phyloP scores from a whole-genome alignment of 352 stramenopile genomes.

The Pythium volutum region DNA sequence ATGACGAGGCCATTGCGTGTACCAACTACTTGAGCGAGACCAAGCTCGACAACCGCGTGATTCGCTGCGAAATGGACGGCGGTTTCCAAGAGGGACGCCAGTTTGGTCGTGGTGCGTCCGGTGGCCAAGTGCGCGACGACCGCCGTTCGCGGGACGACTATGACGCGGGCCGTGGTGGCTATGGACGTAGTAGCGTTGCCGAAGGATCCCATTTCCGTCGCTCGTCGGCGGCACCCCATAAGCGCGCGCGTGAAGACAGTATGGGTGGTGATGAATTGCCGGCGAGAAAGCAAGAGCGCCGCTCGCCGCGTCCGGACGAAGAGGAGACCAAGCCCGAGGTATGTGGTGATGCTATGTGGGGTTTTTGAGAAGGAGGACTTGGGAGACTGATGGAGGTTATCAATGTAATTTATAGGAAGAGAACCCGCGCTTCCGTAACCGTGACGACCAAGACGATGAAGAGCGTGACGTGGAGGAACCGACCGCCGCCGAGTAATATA shows the following conservation, averaged over 20 bases:
- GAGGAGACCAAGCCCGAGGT: conserved; percentile 17
- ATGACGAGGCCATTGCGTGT: conserved; percentile 70
- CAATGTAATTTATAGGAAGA: conserved; percentile 37
- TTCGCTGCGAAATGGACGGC: conserved; percentile 88
- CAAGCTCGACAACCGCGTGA: conserved; percentile 86
- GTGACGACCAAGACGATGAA: conserved; percentile 34
- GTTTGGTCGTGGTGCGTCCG: conserved; percentile 79
- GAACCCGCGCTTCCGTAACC: conserved; percentile 63
- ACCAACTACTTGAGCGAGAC: conserved; percentile 84
- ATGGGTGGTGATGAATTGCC: conserved; percentile 40
- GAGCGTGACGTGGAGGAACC: conserved; percentile 24
- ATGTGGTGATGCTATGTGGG: neutral
- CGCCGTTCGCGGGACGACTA: conserved; percentile 84
- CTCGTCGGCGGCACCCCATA: conserved; percentile 33
- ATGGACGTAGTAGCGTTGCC: conserved; percentile 61
- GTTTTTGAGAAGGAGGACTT: neutral
- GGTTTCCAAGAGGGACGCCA: conserved; percentile 84
- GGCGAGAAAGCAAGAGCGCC: conserved; percentile 36
- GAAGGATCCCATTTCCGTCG: conserved; percentile 74
- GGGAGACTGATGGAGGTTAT: neutral
- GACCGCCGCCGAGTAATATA: conserved; percentile 7
- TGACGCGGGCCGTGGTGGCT: conserved; percentile 74
- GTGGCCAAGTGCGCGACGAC: conserved; percentile 84
- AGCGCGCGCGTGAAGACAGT: conserved; percentile 60
- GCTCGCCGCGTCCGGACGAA: conserved; percentile 21